These are phyloP conservation scores for Penicillium glabrum DNA, from an alignment of 2,329 filamentous ascomycete species.

Conservation along the genomic window DNA sequence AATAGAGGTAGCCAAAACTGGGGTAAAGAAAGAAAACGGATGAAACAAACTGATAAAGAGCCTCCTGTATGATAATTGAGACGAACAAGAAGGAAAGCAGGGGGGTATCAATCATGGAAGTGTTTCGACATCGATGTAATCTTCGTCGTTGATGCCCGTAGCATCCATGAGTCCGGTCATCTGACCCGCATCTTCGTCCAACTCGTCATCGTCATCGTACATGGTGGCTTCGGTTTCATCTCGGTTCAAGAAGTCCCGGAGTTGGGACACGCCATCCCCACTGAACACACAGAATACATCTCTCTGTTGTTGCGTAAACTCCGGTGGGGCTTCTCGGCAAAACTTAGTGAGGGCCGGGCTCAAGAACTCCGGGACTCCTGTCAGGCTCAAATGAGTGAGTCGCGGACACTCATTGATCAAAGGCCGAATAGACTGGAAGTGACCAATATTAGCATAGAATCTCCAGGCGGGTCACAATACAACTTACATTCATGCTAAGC, in stretches of 20 bases:
- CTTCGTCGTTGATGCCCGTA: slow-evolving; percentile 43
- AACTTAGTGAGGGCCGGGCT: slow-evolving; percentile 79
- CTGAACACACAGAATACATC: slow-evolving; percentile 98
- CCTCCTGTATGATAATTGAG: slow-evolving; percentile 16
- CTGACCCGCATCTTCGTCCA: slow-evolving; percentile 44
- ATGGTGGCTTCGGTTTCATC: slow-evolving; percentile 43
- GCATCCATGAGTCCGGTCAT: slow-evolving; percentile 44
- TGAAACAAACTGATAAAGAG: slow-evolving; percentile 1
- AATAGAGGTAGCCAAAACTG: slow-evolving; percentile 5
- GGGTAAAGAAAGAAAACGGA: slow-evolving; percentile 1
- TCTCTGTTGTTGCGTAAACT: slow-evolving; percentile 94
- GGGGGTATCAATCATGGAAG: slow-evolving; percentile 30
- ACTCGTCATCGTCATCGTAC: slow-evolving; percentile 46
- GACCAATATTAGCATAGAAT: background rate
- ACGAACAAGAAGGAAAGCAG: slow-evolving; percentile 14
- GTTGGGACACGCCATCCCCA: slow-evolving; percentile 73
- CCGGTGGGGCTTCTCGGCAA: slow-evolving; percentile 80
- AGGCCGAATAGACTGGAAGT: slow-evolving; percentile 75
- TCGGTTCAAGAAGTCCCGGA: slow-evolving; percentile 74
- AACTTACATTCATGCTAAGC: slow-evolving; percentile 73
- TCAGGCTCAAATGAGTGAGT: slow-evolving; percentile 90
- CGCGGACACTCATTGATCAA: slow-evolving; percentile 88
- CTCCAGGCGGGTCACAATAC: background rate
- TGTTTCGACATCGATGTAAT: slow-evolving; percentile 40
- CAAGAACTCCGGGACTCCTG: slow-evolving; percentile 88